phyloP scores from a whole-genome alignment of 1,139 yeast species.

The Pichia sp. region DNA sequence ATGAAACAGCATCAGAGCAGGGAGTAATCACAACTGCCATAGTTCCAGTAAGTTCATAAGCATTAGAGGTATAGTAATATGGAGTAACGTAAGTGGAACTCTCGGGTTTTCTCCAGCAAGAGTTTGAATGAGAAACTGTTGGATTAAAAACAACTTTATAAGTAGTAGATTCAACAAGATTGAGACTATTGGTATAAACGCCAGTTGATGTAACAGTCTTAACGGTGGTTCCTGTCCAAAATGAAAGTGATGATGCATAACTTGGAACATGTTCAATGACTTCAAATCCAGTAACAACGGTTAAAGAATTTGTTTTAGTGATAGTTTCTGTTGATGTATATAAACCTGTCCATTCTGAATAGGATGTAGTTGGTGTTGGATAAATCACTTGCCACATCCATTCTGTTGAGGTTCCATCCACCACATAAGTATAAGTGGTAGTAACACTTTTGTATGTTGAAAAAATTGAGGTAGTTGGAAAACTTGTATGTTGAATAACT shows the following conservation, averaged over 20 bases:
- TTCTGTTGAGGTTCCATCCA: slow-evolving; percentile 1
- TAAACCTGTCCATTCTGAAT: not conserved
- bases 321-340: not conserved
- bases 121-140: not conserved
- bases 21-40: slow-evolving; percentile 4
- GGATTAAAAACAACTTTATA: slow-evolving; percentile 1
- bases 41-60: slow-evolving; percentile 1
- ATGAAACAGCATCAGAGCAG: not conserved
- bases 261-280: slow-evolving; percentile 3
- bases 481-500: slow-evolving; percentile 3
- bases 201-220: not conserved
- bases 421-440: slow-evolving; percentile 6
- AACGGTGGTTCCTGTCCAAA: slow-evolving; percentile 2
- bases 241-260: not conserved
- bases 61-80: not conserved
- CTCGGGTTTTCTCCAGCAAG: slow-evolving; percentile 2
- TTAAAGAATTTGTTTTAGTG: not conserved
- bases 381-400: slow-evolving; percentile 5
- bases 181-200: not conserved
- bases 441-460: not conserved
- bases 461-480: slow-evolving; percentile 3
- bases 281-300: not conserved
- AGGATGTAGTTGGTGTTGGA: slow-evolving; percentile 3
- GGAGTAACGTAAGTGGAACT: not conserved
- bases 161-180: not conserved